phyloP scores from a whole-genome alignment of 139 green algal genomes.

The Ettlia oleoabundans region DNA sequence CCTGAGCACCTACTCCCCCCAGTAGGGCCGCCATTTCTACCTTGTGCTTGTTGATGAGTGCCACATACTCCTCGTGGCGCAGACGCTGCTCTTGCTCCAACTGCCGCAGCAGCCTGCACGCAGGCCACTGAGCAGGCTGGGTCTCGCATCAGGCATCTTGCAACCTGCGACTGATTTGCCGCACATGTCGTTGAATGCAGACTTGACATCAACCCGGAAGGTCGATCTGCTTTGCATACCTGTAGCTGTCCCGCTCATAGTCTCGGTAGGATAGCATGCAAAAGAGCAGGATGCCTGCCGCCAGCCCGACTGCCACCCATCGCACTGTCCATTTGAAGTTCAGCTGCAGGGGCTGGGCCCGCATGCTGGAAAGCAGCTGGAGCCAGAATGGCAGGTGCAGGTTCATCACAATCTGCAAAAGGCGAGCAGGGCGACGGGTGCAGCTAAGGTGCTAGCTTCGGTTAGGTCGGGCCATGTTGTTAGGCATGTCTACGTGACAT shows the following conservation, averaged over 20 bases:
- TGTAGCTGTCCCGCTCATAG: conserved; percentile 38
- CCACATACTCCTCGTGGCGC: conserved; percentile 12
- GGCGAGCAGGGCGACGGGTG: background rate
- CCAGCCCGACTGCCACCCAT: background rate
- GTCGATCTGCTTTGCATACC: too few species aligned
- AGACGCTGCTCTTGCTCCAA: conserved; percentile 14
- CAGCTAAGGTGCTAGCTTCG: background rate
- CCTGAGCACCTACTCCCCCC: too few species aligned
- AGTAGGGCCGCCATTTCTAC: conserved; percentile 18
- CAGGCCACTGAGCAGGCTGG: too few species aligned
- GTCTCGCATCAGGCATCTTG: too few species aligned
- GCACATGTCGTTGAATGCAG: too few species aligned
- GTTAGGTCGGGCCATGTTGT: too few species aligned
- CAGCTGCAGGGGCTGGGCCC: background rate
- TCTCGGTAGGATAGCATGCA: conserved; percentile 8
- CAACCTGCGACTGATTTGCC: too few species aligned
- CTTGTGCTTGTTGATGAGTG: background rate
- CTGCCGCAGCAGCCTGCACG: conserved; percentile 19
- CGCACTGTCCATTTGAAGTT: conserved; percentile 32
- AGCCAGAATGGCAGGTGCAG: conserved; percentile 22
- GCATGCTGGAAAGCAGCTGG: background rate
- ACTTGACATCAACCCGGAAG: too few species aligned
- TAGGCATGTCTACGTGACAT: too few species aligned
- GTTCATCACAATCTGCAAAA: conserved; percentile 31
- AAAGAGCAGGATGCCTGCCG: background rate